These are phyloP conservation scores for Earliella scabrosa DNA, from an alignment of 1,284 basidiomycete genomes.

Conservation along the genomic window DNA sequence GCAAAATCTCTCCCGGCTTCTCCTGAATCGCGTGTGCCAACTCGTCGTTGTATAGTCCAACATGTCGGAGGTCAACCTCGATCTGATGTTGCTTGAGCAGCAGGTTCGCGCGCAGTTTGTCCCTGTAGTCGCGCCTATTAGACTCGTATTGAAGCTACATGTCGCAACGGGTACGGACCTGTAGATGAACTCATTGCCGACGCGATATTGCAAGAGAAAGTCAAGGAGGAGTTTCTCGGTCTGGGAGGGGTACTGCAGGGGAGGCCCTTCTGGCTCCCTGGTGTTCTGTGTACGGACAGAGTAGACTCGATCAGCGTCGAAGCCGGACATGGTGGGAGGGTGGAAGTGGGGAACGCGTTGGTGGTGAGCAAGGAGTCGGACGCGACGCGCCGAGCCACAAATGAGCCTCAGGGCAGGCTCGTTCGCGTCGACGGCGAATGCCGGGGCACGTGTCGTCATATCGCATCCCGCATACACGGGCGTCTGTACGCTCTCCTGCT, in stretches of 20 bases:
- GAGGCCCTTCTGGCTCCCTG: constrained; percentile 44
- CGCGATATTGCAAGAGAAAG: constrained; percentile 86
- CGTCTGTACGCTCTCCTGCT: background rate
- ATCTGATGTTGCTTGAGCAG: constrained; percentile 91
- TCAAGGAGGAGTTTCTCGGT: constrained; percentile 82
- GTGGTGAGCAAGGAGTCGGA: constrained; percentile 4
- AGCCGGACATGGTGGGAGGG: constrained; percentile 55
- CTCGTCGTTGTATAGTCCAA: constrained; percentile 92
- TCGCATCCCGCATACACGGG: constrained; percentile 36
- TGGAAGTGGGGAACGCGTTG: constrained; percentile 9
- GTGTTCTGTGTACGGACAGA: constrained; percentile 74
- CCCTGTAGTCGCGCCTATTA: no score
- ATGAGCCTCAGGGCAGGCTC: constrained; percentile 36
- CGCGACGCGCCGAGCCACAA: constrained; percentile 7
- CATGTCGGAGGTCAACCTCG: constrained; percentile 91
- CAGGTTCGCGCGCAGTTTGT: constrained; percentile 89
- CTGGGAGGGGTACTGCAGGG: constrained; percentile 76
- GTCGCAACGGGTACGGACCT: constrained; percentile 49
- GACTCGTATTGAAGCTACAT: no score
- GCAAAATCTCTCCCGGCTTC: constrained; percentile 87
- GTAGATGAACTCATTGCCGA: constrained; percentile 90
- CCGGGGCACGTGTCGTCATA: constrained; percentile 43
- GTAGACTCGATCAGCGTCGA: constrained; percentile 81
- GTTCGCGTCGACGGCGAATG: constrained; percentile 29
- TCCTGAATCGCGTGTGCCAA: constrained; percentile 92